A percentile compares a stretch with the other conserved stretches of the same genome.
These are phyloP conservation scores for Arxiozyma heterogenica DNA, from an alignment of 1,139 yeast species.

Conservation along the genomic window DNA sequence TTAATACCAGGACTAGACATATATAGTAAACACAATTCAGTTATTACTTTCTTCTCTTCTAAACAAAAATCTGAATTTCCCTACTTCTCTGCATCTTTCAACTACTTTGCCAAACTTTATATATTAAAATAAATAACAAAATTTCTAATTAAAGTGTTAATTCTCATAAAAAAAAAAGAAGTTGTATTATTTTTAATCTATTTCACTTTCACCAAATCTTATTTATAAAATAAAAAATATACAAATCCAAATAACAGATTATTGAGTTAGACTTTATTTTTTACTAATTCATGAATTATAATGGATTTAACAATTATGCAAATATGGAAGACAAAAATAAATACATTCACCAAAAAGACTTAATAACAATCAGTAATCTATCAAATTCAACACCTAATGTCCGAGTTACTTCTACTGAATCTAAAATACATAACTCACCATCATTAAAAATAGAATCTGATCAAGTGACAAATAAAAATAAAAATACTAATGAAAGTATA, in stretches of 20 bases:
- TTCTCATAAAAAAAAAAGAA: no score
- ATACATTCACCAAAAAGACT: background rate
- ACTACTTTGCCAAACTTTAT: no score
- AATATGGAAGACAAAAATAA: background rate
- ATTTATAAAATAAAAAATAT: background rate
- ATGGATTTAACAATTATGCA: background rate
- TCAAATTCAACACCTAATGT: background rate
- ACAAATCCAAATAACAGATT: background rate
- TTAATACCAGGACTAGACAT: no score
- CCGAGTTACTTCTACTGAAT: background rate
- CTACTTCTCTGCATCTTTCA: no score
- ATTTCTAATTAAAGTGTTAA: background rate
- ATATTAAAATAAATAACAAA: no score
- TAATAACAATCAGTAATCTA: conserved; percentile 2
- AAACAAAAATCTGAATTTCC: no score
- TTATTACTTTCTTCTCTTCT: no score
- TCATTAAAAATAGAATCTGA: background rate
- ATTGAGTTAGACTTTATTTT: background rate
- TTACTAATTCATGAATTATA: background rate
- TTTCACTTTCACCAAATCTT: background rate
- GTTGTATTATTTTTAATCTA: no score
- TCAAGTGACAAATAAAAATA: background rate
- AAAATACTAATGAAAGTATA: background rate
- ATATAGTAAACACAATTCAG: no score
- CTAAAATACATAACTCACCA: background rate